Evolutionary conservation across 169 alveolate species (phyloP), one percentile per base, ranked within the genome.

Genomic region (Cryptosporidium ryanae): DNA sequence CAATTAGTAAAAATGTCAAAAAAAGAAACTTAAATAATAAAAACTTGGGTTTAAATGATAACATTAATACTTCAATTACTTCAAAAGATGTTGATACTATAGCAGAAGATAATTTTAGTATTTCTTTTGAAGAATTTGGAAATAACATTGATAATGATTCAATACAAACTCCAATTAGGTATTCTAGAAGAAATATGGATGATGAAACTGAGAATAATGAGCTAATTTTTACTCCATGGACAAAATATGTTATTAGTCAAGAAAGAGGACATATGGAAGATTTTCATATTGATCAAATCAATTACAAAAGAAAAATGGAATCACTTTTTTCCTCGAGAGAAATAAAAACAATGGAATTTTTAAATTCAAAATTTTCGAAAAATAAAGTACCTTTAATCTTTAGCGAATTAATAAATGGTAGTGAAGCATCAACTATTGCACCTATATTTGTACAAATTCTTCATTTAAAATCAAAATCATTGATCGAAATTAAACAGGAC

Each of bases 371-470:
- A 55, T 76, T 76, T 23, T 38, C 12, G 23, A 46, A 76, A 13
- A 59, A 23, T 48, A 55, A 44, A 5, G 2, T 13, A 2, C n/a
- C n/a, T 38, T 34, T 76, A 61, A 31, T 46, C 21, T 76, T 76
- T 59, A 63, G 63, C 34, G 71, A 76, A 4, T 43, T 76, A 43
- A 64, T 76, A 2, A 46, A 12, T 23, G 64, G 49, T 6, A 76
- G 71, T 25, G 76, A 55, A 15, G 65, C 65, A 7, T 55, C 64
- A 5, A 59, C 38, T 12, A 71, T 76, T 2, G 87, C 87, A 57
- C 87, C 87, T 13, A 76, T 76, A 25, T 76, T 76, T 44, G 87
- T 76, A 25, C 76, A 76, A 76, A 59, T 76, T 34, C 49, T 76
- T 1, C 87, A 76, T 25, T 61, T 76, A 38, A 76, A 76, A 38